Base-by-base conservation (phyloP, 495 filamentous ascomycete species). In the Aspergillus affinis region DNA sequence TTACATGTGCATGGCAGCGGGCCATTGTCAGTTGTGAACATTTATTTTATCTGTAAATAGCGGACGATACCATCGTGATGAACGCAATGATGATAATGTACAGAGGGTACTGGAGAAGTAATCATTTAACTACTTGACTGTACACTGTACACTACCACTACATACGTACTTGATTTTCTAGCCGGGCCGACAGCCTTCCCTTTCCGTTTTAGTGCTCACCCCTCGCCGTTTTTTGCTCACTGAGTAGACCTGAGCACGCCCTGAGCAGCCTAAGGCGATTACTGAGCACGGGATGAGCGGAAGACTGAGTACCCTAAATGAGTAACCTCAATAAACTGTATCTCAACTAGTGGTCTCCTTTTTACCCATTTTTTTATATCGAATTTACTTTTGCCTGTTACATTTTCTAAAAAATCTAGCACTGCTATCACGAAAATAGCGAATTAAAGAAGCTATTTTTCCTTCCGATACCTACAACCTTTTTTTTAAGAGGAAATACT, bases 171-270 rank as follows among this genome's bases (percentile, higher is more conserved):
- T 48, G 46, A 8, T 48, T 48, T 48, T 48, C 46, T 48, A 3
- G n/a, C 45, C 53, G 50, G 52, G 29, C 51, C 52, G 47, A 59
- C 2, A 47, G 65, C 57, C 54, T 71, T 61, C 66, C 60, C 66
- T 66, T 64, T 69, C 63, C 51, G 67, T 68, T 71, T 68, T 66
- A 70, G 68, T 70, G 68, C 68, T 70, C 65, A 68, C 61, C 65
- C 63, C 61, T 70, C 51, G 65, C 67, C 55, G 65, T 65, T 67
- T 64, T 67, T 70, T 65, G 63, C 65, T 68, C 63, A 64, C 61
- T 60, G 62, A 70, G 65, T 67, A 71, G 57, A 67, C 48, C 61
- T 59, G 61, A 67, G 61, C 46, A 55, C 32, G 53, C 53, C 53
- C 53, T 41, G 53, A 55, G 53, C 53, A 55, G 53, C 53, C 53